These are phyloP conservation scores for Apostasia shenzhenica DNA, from an alignment of 106 monocot species.

Conservation along the genomic window DNA sequence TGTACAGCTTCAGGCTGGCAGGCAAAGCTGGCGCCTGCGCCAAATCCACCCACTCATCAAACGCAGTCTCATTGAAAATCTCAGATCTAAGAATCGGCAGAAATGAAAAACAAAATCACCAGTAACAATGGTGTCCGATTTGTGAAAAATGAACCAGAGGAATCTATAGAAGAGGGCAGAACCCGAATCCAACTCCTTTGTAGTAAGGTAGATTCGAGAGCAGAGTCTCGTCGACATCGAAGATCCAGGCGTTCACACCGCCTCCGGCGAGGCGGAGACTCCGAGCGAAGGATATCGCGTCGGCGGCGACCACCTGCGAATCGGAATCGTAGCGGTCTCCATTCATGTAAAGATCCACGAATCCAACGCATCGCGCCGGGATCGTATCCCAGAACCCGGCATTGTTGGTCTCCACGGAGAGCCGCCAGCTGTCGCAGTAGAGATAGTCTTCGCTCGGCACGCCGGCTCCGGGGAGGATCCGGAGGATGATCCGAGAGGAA, in stretches of 20 bases:
- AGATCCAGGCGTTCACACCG: conserved; percentile 63
- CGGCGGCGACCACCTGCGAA: conserved; percentile 32
- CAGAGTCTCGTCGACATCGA: conserved; percentile 77
- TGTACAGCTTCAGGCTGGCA: conserved; percentile 33
- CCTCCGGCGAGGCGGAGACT: conserved; percentile 19
- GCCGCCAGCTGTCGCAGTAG: conserved; percentile 62
- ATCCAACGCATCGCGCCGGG: conserved; percentile 32
- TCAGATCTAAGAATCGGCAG: background rate
- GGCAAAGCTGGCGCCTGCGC: conserved; percentile 37
- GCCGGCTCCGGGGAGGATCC: conserved; percentile 7
- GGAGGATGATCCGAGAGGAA: conserved; percentile 15
- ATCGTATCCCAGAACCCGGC: conserved; percentile 44
- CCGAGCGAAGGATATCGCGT: conserved; percentile 38
- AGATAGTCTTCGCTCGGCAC: conserved; percentile 1
- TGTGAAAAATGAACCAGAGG: background rate
- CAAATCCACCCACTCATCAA: conserved; percentile 34
- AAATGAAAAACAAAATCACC: too few species aligned
- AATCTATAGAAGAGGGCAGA: background rate
- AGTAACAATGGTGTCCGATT: background rate
- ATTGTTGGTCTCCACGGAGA: conserved; percentile 72
- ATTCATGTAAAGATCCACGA: conserved; percentile 41
- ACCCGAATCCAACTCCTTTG: conserved; percentile 30
- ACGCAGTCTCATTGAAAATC: conserved; percentile 19
- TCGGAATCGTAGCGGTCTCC: conserved; percentile 52
- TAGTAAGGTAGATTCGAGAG: conserved; percentile 76